These are phyloP conservation scores for Ormosia emarginata DNA, from an alignment of 306 rosid genomes.

Conservation along the genomic window DNA sequence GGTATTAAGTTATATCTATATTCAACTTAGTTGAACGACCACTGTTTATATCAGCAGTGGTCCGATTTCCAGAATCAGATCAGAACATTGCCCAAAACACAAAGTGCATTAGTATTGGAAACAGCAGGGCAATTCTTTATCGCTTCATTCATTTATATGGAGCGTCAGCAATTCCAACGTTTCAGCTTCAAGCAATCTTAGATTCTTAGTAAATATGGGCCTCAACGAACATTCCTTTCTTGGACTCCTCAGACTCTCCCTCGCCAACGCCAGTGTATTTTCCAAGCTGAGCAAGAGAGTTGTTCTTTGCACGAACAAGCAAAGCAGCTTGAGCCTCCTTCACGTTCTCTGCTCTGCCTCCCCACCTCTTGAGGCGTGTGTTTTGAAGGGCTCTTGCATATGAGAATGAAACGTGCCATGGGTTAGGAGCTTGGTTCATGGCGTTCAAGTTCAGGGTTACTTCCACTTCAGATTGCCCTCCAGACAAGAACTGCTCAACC, in stretches of 20 bases:
- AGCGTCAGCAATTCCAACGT: neutral
- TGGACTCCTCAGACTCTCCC: conserved; percentile 61
- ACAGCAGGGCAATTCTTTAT: neutral
- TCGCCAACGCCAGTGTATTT: conserved; percentile 50
- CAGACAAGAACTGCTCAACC: conserved; percentile 48
- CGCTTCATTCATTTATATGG: neutral
- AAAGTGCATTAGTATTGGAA: neutral
- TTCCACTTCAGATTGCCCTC: conserved; percentile 17
- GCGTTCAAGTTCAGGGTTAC: conserved; percentile 69
- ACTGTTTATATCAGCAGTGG: neutral
- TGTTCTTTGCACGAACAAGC: conserved; percentile 51
- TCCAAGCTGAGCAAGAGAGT: conserved; percentile 67
- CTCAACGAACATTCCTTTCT: conserved; percentile 54
- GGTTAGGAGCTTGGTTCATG: conserved; percentile 62
- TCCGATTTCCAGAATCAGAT: neutral
- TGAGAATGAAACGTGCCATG: conserved; percentile 65
- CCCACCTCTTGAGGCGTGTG: conserved; percentile 60
- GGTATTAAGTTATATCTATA: no score
- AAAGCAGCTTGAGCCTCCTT: conserved; percentile 50
- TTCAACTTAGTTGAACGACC: no score
- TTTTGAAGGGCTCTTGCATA: conserved; percentile 72
- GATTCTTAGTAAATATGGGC: conserved; percentile 49
- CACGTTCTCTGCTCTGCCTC: conserved; percentile 56
- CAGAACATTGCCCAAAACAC: neutral
- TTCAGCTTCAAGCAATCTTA: conserved; percentile 5